Evolutionary conservation across 192 early-diverging fungal species (phyloP).

Genomic region (Haplosporangium gracile): DNA sequence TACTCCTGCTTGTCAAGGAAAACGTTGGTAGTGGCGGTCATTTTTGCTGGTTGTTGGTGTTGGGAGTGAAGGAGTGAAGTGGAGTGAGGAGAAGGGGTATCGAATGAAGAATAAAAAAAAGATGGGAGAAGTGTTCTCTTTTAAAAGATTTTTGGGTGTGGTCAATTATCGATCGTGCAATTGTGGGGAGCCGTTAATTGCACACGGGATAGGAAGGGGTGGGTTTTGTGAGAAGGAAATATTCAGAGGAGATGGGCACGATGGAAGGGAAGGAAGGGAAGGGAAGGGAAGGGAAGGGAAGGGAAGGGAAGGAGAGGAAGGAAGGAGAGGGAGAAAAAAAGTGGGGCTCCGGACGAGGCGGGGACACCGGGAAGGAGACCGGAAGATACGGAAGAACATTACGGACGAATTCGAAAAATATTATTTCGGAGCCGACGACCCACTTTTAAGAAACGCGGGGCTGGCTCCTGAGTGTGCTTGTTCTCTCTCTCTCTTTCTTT

Average conservation of each 20-base stretch:
- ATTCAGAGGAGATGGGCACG: not conserved
- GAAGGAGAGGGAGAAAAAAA: not conserved
- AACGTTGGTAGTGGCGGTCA: conserved; percentile 26
- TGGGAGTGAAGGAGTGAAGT: not conserved
- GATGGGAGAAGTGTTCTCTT: not conserved
- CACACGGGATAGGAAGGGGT: not conserved
- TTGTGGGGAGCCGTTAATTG: not conserved
- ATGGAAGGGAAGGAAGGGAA: too few species aligned
- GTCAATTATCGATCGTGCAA: not conserved
- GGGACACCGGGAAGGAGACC: not conserved
- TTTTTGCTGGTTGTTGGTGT: not conserved
- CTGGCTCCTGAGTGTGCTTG: too few species aligned
- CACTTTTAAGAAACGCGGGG: not conserved
- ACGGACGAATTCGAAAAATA: not conserved
- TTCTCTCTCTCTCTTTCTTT: too few species aligned
- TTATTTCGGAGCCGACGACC: not conserved
- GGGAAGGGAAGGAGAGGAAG: not conserved
- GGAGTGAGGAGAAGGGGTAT: not conserved
- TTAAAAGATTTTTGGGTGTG: not conserved
- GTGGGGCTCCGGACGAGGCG: not conserved
- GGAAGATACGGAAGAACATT: not conserved
- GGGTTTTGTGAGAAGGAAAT: not conserved
- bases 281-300: not conserved
- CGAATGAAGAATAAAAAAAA: conserved; percentile 13
- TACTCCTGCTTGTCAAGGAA: conserved; percentile 63